Evolutionary conservation across 2,329 filamentous ascomycete species (phyloP).

Genomic region (Rosellinia necatrix): DNA sequence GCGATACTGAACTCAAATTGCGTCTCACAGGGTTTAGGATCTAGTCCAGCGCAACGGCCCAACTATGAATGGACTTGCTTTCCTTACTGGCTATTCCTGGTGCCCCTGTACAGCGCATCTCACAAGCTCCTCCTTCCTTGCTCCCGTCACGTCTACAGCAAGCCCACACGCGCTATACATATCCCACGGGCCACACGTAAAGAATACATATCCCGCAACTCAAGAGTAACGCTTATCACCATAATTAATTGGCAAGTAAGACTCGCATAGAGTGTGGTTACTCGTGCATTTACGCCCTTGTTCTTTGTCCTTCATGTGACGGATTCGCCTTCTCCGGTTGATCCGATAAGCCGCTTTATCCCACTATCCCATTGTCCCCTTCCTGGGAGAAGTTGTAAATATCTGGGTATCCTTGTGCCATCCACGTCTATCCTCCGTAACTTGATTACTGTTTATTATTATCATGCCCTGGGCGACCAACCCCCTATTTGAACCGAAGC

Average conservation of each 20-base stretch:
- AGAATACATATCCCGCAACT: background rate
- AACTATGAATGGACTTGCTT: too few species aligned
- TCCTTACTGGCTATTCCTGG: too few species aligned
- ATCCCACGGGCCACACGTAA: too few species aligned
- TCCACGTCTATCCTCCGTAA: background rate
- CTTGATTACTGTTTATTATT: conserved; percentile 7
- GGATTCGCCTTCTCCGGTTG: background rate
- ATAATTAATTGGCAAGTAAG: background rate
- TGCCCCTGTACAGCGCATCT: too few species aligned
- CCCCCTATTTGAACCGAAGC: conserved; percentile 29
- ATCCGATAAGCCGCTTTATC: conserved; percentile 1
- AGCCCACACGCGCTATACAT: background rate
- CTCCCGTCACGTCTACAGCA: too few species aligned
- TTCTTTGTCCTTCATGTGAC: background rate
- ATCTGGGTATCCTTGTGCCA: background rate
- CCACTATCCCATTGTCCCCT: background rate
- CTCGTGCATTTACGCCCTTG: background rate
- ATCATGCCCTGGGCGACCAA: conserved; percentile 38
- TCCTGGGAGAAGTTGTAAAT: too few species aligned
- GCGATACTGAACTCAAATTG: too few species aligned
- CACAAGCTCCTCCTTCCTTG: too few species aligned
- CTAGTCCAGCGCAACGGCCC: too few species aligned
- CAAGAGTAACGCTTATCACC: background rate
- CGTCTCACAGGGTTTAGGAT: too few species aligned
- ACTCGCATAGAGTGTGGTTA: background rate